phyloP scores from a whole-genome alignment of 1,139 yeast genomes.

The Geotrichum aggregatum region DNA sequence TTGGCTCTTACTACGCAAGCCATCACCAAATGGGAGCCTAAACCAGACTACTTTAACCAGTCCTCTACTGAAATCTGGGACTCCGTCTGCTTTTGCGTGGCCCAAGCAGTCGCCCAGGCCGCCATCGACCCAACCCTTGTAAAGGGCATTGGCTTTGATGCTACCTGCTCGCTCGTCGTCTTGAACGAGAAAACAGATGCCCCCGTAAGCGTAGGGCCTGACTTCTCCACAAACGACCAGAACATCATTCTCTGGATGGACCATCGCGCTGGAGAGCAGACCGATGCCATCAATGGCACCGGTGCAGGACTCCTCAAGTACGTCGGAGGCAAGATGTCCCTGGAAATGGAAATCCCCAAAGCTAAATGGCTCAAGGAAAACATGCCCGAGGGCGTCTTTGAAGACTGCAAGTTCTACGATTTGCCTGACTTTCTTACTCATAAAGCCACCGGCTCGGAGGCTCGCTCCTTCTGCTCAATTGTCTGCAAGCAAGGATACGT shows the following conservation, averaged over 20 bases:
- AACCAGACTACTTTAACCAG: conserved; percentile 58
- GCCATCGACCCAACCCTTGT: conserved; percentile 63
- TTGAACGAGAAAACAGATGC: conserved; percentile 59
- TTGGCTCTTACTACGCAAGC: conserved; percentile 74
- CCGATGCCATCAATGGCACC: conserved; percentile 73
- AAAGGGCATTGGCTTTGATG: conserved; percentile 91
- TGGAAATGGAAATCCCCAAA: conserved; percentile 97
- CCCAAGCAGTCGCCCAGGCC: conserved; percentile 65
- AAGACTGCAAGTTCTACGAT: conserved; percentile 78
- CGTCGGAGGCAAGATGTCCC: conserved; percentile 96
- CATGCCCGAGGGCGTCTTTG: conserved; percentile 60
- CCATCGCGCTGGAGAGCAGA: conserved; percentile 86
- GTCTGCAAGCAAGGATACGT: conserved; percentile 95
- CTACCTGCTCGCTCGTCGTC: conserved; percentile 91
- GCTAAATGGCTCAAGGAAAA: conserved; percentile 93
- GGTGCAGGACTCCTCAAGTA: conserved; percentile 75
- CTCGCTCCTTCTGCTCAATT: conserved; percentile 82
- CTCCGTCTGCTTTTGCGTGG: conserved; percentile 77
- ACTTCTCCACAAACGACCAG: conserved; percentile 65
- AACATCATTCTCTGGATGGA: conserved; percentile 97
- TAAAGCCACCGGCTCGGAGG: conserved; percentile 81
- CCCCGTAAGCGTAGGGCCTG: conserved; percentile 93
- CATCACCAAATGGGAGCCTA: conserved; percentile 57
- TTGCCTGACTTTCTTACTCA: conserved; percentile 87
- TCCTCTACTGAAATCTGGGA: conserved; percentile 90